Conservation (phyloP, 169 alveolate genomes). For the Plasmodium yoelii region DNA sequence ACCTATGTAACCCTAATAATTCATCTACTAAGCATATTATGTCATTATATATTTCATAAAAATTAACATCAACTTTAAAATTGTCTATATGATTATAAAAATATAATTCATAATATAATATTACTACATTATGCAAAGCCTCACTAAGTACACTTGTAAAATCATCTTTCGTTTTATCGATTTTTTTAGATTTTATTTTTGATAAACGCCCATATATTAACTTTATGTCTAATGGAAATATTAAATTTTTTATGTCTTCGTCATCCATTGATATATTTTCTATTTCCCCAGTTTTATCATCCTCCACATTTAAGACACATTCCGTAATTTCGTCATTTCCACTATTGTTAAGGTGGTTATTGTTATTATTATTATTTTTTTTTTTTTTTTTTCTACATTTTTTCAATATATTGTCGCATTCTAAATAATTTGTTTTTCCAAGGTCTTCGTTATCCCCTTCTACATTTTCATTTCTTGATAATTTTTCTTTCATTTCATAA, state of each 20-base stretch:
- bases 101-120: constrained; percentile 46
- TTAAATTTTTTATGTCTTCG: constrained; percentile 7
- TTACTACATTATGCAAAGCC: constrained; percentile 22
- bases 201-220: constrained; percentile 48
- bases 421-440: not conserved
- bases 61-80: constrained; percentile 27
- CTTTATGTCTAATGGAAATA: constrained; percentile 55
- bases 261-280: not conserved
- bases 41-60: constrained; percentile 50
- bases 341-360: not conserved
- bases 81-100: constrained; percentile 24
- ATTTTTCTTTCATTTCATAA: not conserved
- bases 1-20: constrained; percentile 27
- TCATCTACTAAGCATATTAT: constrained; percentile 62
- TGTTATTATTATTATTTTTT: not conserved
- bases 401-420: not conserved
- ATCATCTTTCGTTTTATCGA: constrained; percentile 12
- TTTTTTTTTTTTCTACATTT: constrained; percentile 1
- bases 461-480: not conserved
- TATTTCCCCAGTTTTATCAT: not conserved
- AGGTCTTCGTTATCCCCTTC: not conserved
- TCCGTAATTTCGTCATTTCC: not conserved
- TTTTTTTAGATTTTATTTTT: constrained; percentile 21
- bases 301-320: not conserved
- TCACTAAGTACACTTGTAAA: not conserved